A percentile compares a stretch with the other conserved stretches of the same genome.
phyloP scores from a whole-genome alignment of 768 basidiomycete genomes.

The Macrocybe gigantea region DNA sequence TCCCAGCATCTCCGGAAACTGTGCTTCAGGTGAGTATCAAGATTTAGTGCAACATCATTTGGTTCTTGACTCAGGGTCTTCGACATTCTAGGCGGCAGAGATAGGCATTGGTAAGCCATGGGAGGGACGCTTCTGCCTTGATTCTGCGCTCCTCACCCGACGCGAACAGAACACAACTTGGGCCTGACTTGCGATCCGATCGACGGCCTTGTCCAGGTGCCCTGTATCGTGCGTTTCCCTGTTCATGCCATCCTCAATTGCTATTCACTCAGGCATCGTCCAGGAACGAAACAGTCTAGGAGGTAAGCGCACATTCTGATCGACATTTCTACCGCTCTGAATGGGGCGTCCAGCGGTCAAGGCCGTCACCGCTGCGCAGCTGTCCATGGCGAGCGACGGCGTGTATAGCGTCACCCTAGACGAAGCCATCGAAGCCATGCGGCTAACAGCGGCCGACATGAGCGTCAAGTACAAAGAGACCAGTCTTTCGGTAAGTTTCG shows the following conservation, averaged over 20 bases:
- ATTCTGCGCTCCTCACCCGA: slow-evolving; percentile 1
- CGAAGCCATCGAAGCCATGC: slow-evolving; percentile 95
- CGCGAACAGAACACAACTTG: slow-evolving; percentile 66
- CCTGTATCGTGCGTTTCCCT: slow-evolving; percentile 73
- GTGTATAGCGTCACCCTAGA: slow-evolving; percentile 85
- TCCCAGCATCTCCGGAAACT: slow-evolving; percentile 70
- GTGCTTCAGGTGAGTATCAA: slow-evolving; percentile 55
- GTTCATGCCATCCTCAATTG: slow-evolving; percentile 1
- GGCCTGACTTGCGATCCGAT: slow-evolving; percentile 94
- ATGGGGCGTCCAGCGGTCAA: slow-evolving; percentile 61
- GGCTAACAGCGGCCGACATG: slow-evolving; percentile 91
- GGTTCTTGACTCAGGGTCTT: slow-evolving; percentile 9
- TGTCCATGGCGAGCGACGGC: slow-evolving; percentile 89
- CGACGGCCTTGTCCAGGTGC: slow-evolving; percentile 89
- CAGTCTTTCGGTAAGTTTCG: slow-evolving; percentile 67
- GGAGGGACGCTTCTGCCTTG: not conserved
- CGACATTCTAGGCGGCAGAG: slow-evolving; percentile 59
- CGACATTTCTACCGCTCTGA: not conserved
- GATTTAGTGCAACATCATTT: not conserved
- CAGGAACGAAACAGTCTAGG: slow-evolving; percentile 84
- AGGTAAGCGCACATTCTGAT: slow-evolving; percentile 35
- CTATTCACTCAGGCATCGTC: not conserved
- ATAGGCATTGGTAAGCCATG: slow-evolving; percentile 71
- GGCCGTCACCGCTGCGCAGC: slow-evolving; percentile 88
- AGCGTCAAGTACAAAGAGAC: slow-evolving; percentile 96